Evolutionary conservation across 73 alveolate species (phyloP), one percentile per base, ranked within the genome.

Genomic region (Tetrahymena malaccensis): DNA sequence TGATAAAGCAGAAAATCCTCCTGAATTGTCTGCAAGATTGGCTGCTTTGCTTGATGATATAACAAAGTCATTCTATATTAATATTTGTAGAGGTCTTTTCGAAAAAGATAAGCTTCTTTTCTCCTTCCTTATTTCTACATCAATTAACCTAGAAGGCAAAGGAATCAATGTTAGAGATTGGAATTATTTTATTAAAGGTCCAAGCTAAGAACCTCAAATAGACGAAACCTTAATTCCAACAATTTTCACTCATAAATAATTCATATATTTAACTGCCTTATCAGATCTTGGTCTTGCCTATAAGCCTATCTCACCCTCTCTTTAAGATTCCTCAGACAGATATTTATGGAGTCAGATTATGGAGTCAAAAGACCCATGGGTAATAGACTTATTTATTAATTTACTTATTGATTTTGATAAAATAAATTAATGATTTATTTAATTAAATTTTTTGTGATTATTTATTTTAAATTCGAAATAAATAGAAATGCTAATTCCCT

Each of bases 51-150:
- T 97, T n/a, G 99, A 98, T 27, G 99, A 99, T 97, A 96, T 99
- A 94, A 99, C 99, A 8, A 98, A 96, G 96, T 97, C 99, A 94
- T 99, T 99, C 98, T 99, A 98, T 97, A 98, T 97, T 93, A 99
- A 99, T 97, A 99, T 99, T 43, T 99, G 99, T 93, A 96, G 99
- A 96, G 99, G 99, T 93, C 98, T 99, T 34, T 99, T 99, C 95
- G 99, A 99, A 97, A 99, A 98, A 96, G 99, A 98, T 97, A 99
- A 99, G 95, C 97, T 99, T 85, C 97, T 98, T 94, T 99, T 98
- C 96, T 97, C 99, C 83, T 99, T 99, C 98, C 96, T 99, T 43
- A 98, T 98, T 34, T 99, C 99, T 55, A 95, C 99, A 31, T 95
- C 98, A 33, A 99, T 98, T 94, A 95, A 98, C 96, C 98, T 98